Evolutionary conservation across 2,329 filamentous ascomycete species (phyloP), one percentile per base, ranked within the genome.

Genomic region (Xylaria sp.): DNA sequence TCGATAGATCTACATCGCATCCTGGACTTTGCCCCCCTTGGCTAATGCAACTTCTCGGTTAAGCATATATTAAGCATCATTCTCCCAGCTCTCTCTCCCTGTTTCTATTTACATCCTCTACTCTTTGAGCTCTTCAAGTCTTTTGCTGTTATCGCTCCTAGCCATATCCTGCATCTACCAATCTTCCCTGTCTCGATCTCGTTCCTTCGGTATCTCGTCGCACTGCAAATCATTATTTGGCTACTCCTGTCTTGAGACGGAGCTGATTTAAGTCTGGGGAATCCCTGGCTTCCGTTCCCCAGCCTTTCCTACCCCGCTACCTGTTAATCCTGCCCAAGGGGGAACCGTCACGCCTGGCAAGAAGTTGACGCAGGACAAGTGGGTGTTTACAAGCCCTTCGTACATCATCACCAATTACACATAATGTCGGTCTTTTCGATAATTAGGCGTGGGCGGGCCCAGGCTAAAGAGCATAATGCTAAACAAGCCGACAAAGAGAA

Each of bases 401-500:
- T 34, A 44, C n/a, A 7, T 51, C 57, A 13, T 39, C 59, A 51
- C 52, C 55, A 39, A 55, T 46, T 44, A 25, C 37, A 39, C 59
- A 62, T 39, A 28, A 73, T 73, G 72, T 70, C 72, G 12, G 65
- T 72, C 65, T 73, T 73, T 55, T 73, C 72, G 46, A 63, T 73
- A 61, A 70, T 73, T 23, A 70, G 63, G 65, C 72, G 68, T 41
- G 70, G 70, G 48, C 65, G 70, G 68, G 84, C 87, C 75, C 84
- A 87, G 63, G 85, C 87, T 71, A 88, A 89, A 77, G 84, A 88
- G 59, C 82, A 85, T 68, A 86, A 82, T 48, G 80, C 82, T 52
- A 85, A 86, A 74, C 76, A 83, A 68, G 82, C 80, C 51, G 84
- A 85, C 72, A 83, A 85, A 73, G 79, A 83, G 48, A 84, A 85